phyloP scores from a whole-genome alignment of 805 yeast genomes.

The Cyberlindnera samutprakarnensis region DNA sequence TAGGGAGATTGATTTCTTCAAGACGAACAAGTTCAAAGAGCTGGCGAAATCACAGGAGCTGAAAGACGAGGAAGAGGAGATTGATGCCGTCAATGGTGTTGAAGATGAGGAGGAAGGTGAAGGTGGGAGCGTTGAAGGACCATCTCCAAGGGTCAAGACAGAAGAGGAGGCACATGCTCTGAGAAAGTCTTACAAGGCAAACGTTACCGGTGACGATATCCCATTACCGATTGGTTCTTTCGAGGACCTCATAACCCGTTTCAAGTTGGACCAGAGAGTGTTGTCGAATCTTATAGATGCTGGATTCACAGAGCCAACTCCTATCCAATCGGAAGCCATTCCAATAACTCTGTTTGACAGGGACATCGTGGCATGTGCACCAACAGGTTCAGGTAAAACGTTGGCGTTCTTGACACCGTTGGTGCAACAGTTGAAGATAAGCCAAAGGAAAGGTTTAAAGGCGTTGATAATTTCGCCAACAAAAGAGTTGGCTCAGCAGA shows the following conservation, averaged over 20 bases:
- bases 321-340: conserved; percentile 87
- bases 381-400: conserved; percentile 98
- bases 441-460: conserved; percentile 30
- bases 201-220: conserved; percentile 74
- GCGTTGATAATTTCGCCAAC: conserved; percentile 90
- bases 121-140: conserved; percentile 8
- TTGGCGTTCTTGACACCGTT: conserved; percentile 83
- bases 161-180: conserved; percentile 53
- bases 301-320: conserved; percentile 80
- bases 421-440: conserved; percentile 41
- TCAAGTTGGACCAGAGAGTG: conserved; percentile 46
- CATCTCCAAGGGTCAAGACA: conserved; percentile 38
- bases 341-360: conserved; percentile 65
- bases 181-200: conserved; percentile 55
- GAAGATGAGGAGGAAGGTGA: conserved; percentile 23
- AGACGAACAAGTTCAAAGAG: conserved; percentile 35
- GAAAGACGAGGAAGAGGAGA: conserved; percentile 20
- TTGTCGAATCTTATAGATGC: conserved; percentile 58
- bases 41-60: conserved; percentile 21
- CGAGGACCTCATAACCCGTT: conserved; percentile 67
- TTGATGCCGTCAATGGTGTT: conserved; percentile 17
- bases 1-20: conserved; percentile 80
- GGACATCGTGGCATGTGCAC: conserved; percentile 90
- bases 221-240: conserved; percentile 92
- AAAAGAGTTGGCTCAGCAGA: conserved; percentile 87